Percentiles rank a stretch among this genome's conserved stretches.
Conservation (phyloP, 768 basidiomycete genomes). For the Hortiboletus flavorubellus region DNA sequence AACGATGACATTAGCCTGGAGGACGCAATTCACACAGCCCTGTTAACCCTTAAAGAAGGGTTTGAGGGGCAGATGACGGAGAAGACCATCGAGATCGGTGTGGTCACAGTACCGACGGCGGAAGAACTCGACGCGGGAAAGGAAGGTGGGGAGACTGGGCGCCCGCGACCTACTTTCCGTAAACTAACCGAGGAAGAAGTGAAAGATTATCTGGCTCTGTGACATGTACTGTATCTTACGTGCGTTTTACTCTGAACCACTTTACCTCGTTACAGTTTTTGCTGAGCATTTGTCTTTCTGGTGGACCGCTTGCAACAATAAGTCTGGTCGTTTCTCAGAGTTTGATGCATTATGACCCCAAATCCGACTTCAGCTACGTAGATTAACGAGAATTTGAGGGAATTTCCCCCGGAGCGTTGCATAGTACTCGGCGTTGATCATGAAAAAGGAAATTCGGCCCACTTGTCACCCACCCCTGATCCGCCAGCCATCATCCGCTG, state of each 20-base stretch:
- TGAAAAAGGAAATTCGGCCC: slow-evolving; percentile 24
- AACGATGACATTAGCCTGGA: slow-evolving; percentile 99
- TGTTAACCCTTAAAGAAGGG: slow-evolving; percentile 96
- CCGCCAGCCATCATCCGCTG: slow-evolving; percentile 22
- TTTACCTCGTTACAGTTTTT: slow-evolving; percentile 6
- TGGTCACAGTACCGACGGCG: slow-evolving; percentile 83
- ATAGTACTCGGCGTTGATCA: slow-evolving; percentile 24
- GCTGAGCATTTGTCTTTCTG: slow-evolving; percentile 18
- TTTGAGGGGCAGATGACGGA: slow-evolving; percentile 99
- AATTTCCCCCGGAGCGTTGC: slow-evolving; percentile 7
- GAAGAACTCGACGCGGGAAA: slow-evolving; percentile 59
- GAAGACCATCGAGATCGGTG: slow-evolving; percentile 98
- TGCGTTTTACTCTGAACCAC: slow-evolving; percentile 27
- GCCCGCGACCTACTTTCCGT: slow-evolving; percentile 86
- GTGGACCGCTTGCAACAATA: slow-evolving; percentile 5
- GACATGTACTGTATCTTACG: slow-evolving; percentile 35
- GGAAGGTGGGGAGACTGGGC: slow-evolving; percentile 62
- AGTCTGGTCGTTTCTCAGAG: slow-evolving; percentile 1
- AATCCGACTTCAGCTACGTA: slow-evolving; percentile 5
- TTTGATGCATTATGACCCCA: slow-evolving; percentile 1
- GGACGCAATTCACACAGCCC: slow-evolving; percentile 98
- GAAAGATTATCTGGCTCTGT: slow-evolving; percentile 89
- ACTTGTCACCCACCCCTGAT: slow-evolving; percentile 27
- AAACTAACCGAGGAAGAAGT: slow-evolving; percentile 97
- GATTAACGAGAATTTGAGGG: slow-evolving; percentile 6